These are phyloP conservation scores for Trifolium repens DNA, from an alignment of 306 rosid species.

Conservation along the genomic window DNA sequence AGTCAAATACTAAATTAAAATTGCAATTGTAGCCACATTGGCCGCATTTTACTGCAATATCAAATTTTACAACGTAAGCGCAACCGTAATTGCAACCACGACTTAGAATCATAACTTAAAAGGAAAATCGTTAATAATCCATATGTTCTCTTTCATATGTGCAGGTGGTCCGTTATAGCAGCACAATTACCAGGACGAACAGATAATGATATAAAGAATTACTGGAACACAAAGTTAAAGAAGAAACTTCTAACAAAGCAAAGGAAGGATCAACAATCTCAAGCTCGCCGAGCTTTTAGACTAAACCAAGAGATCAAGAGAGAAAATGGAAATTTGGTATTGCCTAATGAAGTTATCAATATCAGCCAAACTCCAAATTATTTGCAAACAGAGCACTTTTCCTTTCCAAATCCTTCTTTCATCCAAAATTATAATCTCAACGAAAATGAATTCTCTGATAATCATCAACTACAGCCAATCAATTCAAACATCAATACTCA, in stretches of 20 bases:
- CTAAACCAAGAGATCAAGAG: constrained; percentile 58
- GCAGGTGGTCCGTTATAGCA: constrained; percentile 94
- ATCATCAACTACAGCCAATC: constrained; percentile 4
- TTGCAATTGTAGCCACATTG: too few relatives aligned
- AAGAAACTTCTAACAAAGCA: constrained; percentile 79
- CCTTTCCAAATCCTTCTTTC: constrained; percentile 34
- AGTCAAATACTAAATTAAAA: too few relatives aligned
- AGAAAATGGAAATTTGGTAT: constrained; percentile 38
- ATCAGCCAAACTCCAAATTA: constrained; percentile 45
- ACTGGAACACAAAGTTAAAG: constrained; percentile 91
- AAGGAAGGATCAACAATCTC: constrained; percentile 59
- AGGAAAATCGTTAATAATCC: neutral
- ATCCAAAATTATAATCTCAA: constrained; percentile 33
- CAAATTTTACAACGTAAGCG: too few relatives aligned
- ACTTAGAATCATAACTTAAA: too few relatives aligned
- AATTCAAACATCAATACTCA: constrained; percentile 3
- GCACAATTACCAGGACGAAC: constrained; percentile 89
- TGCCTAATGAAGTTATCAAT: constrained; percentile 11
- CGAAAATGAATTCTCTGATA: neutral
- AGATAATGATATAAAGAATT: constrained; percentile 84
- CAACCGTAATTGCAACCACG: too few relatives aligned
- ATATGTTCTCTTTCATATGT: neutral
- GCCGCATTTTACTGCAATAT: too few relatives aligned
- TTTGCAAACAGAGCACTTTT: constrained; percentile 39
- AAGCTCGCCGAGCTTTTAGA: constrained; percentile 45